Evolutionary conservation across 2,329 filamentous ascomycete genomes (phyloP), one percentile per base, ranked within the genome.

Genomic region (Xylaria sp.): DNA sequence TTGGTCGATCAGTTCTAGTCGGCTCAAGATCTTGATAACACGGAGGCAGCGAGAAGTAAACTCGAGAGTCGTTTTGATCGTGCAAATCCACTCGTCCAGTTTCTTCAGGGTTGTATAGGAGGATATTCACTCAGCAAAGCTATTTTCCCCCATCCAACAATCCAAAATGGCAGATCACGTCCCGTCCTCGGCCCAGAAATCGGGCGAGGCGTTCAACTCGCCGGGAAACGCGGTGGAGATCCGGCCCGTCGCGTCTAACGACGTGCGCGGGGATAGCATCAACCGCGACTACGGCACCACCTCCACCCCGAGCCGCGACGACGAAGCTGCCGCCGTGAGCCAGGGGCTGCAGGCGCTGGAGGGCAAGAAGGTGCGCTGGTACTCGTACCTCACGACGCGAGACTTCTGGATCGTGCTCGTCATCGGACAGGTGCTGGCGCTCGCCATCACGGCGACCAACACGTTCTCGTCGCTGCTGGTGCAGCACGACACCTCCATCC

Each of bases 371-470:
- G 79, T 80, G 44, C 79, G 78, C 66, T 89, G 87, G 87, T 89
- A 85, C 78, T 83, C 89, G 43, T 98, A 95, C 78, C 81, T 98
- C 65, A 84, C 83, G 69, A 97, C 93, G 10, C 83, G 83, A 72
- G 91, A 97, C 74, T 98, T 99, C 75, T 98, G 92, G 86, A 80
- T 92, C 68, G 87, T 96, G 43, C 81, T 98, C 70, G 62, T 87
- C 49, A 79, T 98, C 62, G 93, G 93, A 61, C 93, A 97, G 83
- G 76, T 93, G 54, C 87, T 97, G 44, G 88, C 93, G 4, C 86
- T 99, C 61, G 93, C 92, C 80, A 95, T 96, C 78, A 97, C 93
- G 1, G 88, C 87, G 29, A 97, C 93, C 52, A 97, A 96, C 81
- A 98, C 95, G 48, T 92, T 98, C 73, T 91, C 90, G 37, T 86